These are phyloP conservation scores for Penicillium sp. DNA, from an alignment of 2,329 filamentous ascomycete genomes.

Conservation along the genomic window DNA sequence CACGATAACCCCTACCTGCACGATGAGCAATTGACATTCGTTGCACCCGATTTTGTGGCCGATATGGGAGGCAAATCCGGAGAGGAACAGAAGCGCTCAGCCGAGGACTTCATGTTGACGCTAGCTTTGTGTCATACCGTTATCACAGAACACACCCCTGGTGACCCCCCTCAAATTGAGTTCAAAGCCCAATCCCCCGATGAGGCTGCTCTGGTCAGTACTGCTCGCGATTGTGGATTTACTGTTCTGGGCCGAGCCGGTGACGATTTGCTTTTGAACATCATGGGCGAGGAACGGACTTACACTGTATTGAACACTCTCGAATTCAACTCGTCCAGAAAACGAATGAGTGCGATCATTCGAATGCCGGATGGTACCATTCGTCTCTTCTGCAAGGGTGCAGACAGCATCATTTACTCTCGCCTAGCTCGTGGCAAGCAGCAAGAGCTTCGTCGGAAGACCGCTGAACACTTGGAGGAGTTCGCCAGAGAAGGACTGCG, in stretches of 20 bases:
- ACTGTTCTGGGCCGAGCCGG: slow-evolving; percentile 79
- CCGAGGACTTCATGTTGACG: slow-evolving; percentile 89
- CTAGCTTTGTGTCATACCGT: slow-evolving; percentile 96
- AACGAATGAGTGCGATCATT: slow-evolving; percentile 97
- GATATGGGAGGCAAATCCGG: slow-evolving; percentile 80
- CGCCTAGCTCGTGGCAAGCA: slow-evolving; percentile 84
- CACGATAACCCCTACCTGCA: slow-evolving; percentile 89
- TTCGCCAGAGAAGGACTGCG: slow-evolving; percentile 94
- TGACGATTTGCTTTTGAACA: slow-evolving; percentile 81
- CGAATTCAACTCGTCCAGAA: slow-evolving; percentile 95
- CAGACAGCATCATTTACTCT: slow-evolving; percentile 95
- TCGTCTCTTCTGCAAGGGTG: slow-evolving; percentile 93
- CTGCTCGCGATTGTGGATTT: slow-evolving; percentile 92
- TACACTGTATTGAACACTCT: slow-evolving; percentile 92
- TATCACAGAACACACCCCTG: slow-evolving; percentile 83
- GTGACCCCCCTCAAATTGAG: slow-evolving; percentile 85
- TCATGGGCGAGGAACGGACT: slow-evolving; percentile 80
- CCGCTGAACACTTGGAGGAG: slow-evolving; percentile 93
- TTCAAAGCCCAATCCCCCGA: slow-evolving; percentile 98
- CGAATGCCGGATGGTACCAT: slow-evolving; percentile 91
- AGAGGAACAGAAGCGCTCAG: slow-evolving; percentile 72
- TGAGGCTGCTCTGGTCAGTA: slow-evolving; percentile 90
- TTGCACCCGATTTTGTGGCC: slow-evolving; percentile 84
- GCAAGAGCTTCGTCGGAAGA: slow-evolving; percentile 75
- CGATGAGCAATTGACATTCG: slow-evolving; percentile 87